Base-by-base conservation (phyloP, 768 basidiomycete genomes). In the Gelatoporia subvermispora region DNA sequence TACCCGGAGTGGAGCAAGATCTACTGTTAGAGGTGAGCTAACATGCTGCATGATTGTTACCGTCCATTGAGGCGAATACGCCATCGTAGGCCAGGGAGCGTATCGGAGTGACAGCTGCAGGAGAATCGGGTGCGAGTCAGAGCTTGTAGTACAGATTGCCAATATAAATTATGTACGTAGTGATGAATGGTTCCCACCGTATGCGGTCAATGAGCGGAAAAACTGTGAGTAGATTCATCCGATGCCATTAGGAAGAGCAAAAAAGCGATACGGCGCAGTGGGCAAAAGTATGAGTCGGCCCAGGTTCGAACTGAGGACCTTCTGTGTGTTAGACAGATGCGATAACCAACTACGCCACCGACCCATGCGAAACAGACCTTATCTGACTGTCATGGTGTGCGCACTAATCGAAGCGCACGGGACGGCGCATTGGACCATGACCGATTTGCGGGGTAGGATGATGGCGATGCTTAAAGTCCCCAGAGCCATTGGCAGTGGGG, bases 271-370 rank as follows among this genome's bases (percentile, higher is more conserved):
- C n/a, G n/a, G n/a, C n/a, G n/a, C n/a, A n/a, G n/a, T n/a, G n/a
- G n/a, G 23, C 13, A 23, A 16, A 38, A 38, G n/a, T n/a, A 20
- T 51, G 50, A 47, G 45, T 51, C 50, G 50, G 41, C 50, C 50
- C 50, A 51, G 50, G 50, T 43, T 51, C 50, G 50, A 47, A 51
- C 50, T 51, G 50, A 51, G 46, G 45, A 47, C 50, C 50, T 51
- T 51, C 50, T 51, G 50, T 51, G 50, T 46, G 81, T 84, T 81
- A 82, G 80, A 83, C 82, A 81, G 79, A 82, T 80, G 81, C 78
- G 81, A 84, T 84, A 83, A 84, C 81, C 81, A 84, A 82, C 79
- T 83, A 84, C 82, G 78, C 81, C 82, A 83, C 76, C 78, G 72
- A 73, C 62, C 68, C 66, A 7, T 31, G 28, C n/a, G n/a, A 13